These are phyloP conservation scores for Rhytidiadelphus loreus DNA, from an alignment of 225 moss, liverwort and hornwort genomes.

Conservation along the genomic window DNA sequence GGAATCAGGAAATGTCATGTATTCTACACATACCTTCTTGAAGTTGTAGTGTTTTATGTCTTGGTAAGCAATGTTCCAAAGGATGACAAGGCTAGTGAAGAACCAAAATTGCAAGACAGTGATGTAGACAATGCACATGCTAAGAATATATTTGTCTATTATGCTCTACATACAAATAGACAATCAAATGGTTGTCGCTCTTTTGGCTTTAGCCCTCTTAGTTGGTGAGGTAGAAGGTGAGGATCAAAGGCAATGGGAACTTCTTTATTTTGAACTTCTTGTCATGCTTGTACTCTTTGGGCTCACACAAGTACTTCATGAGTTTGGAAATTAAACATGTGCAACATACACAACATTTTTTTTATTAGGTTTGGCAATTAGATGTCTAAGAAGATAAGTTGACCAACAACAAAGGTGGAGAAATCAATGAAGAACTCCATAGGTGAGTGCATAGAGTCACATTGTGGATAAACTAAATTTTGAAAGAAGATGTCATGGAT, in stretches of 20 bases:
- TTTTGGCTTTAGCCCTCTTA: neutral
- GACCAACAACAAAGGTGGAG: rapidly evolving
- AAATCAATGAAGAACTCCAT: too few species aligned
- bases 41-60: too few species aligned
- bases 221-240: neutral
- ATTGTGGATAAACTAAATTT: rapidly evolving
- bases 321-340: too few species aligned
- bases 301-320: neutral
- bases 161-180: neutral
- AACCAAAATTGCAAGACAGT: neutral
- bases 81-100: too few species aligned
- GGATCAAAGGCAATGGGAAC: neutral
- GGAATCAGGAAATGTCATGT: rapidly evolving
- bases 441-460: rapidly evolving
- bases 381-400: too few species aligned
- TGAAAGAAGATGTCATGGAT: too few species aligned
- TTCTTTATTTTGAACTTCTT: neutral
- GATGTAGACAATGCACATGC: neutral
- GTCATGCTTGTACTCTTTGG: neutral
- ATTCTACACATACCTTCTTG: too few species aligned
- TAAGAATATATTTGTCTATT: neutral
- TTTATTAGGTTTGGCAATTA: too few species aligned
- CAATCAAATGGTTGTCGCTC: neutral
- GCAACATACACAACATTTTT: too few species aligned
- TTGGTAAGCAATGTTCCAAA: too few species aligned